These are phyloP conservation scores for Reticulascus tulasneorum DNA, from an alignment of 2,329 filamentous ascomycete genomes.

Conservation along the genomic window DNA sequence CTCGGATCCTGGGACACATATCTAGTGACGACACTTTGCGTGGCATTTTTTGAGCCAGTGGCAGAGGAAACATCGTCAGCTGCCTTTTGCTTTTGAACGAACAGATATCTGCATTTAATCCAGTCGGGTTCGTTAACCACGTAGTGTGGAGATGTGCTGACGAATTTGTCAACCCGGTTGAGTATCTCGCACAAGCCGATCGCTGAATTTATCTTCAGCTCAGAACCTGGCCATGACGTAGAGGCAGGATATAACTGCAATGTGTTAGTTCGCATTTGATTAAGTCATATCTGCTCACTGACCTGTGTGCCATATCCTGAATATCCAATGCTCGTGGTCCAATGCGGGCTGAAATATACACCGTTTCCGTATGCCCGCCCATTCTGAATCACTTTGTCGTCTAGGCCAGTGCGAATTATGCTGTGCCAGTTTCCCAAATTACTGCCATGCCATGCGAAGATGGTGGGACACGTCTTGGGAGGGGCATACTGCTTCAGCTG, in stretches of 20 bases:
- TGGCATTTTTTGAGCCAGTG: too few relatives aligned
- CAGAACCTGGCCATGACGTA: conserved; percentile 62
- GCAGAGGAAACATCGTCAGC: not conserved
- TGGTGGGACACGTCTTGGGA: conserved; percentile 53
- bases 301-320: not conserved
- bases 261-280: too few relatives aligned
- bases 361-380: conserved; percentile 75
- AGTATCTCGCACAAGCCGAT: conserved; percentile 83
- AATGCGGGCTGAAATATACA: conserved; percentile 70
- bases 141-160: conserved; percentile 52
- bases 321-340: conserved; percentile 54
- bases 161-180: conserved; percentile 64
- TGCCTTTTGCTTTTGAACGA: conserved; percentile 35
- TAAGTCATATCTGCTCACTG: too few relatives aligned
- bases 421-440: conserved; percentile 77
- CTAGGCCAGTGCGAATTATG: conserved; percentile 77
- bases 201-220: conserved; percentile 53
- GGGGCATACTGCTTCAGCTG: conserved; percentile 48
- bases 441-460: conserved; percentile 89
- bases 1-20: conserved; percentile 24
- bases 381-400: conserved; percentile 59
- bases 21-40: not conserved
- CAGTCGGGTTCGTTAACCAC: conserved; percentile 76
- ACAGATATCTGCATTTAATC: conserved; percentile 86
- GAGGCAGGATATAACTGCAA: too few relatives aligned